Conservation (phyloP, 208 protist genomes). For the Wallacemonas rigidus region DNA sequence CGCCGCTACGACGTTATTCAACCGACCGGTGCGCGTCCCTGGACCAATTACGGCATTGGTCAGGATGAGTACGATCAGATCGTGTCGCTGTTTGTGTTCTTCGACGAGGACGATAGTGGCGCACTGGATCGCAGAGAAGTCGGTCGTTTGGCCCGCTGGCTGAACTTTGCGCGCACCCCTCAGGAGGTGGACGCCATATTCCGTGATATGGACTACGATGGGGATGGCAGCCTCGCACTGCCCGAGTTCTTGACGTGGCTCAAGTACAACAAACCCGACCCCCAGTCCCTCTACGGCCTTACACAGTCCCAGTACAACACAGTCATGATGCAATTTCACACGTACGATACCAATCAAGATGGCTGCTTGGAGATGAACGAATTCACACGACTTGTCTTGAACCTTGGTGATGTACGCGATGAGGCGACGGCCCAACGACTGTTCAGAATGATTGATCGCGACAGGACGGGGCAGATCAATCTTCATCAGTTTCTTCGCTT, state of each 20-base stretch:
- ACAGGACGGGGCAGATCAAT: constrained; percentile 28
- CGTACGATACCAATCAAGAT: constrained; percentile 46
- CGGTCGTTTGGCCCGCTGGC: constrained; percentile 41
- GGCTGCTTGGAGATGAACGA: constrained; percentile 41
- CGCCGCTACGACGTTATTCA: constrained; percentile 25
- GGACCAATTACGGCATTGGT: constrained; percentile 38
- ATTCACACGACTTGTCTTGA: constrained; percentile 35
- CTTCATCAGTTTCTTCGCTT: constrained; percentile 60
- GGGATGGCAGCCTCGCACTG: constrained; percentile 39
- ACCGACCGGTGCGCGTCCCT: constrained; percentile 25
- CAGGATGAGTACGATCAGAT: constrained; percentile 68
- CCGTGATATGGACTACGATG: constrained; percentile 46
- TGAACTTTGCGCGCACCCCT: constrained; percentile 51
- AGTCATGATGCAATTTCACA: constrained; percentile 56
- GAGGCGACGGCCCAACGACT: constrained; percentile 20
- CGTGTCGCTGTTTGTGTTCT: constrained; percentile 57
- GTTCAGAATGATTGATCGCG: constrained; percentile 37
- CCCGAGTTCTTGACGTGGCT: constrained; percentile 55
- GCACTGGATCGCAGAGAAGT: constrained; percentile 38
- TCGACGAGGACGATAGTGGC: constrained; percentile 54
- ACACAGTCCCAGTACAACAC: constrained; percentile 55
- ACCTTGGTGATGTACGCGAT: constrained; percentile 30
- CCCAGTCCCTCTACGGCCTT: constrained; percentile 46
- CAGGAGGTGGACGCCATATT: constrained; percentile 58
- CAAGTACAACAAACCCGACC: constrained; percentile 41